Evolutionary conservation across 345 rosid genomes (phyloP), one percentile per base, ranked within the genome.

Genomic region (Cardamine occulta): DNA sequence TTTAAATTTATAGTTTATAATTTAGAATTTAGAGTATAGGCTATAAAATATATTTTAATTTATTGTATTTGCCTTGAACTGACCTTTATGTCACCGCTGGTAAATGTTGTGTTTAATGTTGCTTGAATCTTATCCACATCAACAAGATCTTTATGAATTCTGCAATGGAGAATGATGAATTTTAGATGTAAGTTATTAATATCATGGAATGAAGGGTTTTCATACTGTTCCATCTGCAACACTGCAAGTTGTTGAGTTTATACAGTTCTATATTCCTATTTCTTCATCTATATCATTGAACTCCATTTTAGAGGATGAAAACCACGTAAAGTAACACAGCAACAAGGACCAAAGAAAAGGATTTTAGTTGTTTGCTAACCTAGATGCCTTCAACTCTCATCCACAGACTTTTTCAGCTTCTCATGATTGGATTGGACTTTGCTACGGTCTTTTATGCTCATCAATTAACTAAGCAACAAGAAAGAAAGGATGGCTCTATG

Each of bases 71-170:
- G n/a, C n/a, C n/a, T n/a, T n/a, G n/a, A n/a, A n/a, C n/a, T n/a
- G n/a, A n/a, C n/a, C n/a, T n/a, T n/a, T n/a, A n/a, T n/a, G n/a
- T n/a, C n/a, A n/a, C n/a, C n/a, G n/a, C n/a, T n/a, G n/a, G n/a
- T n/a, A n/a, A n/a, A n/a, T n/a, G n/a, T n/a, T n/a, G n/a, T n/a
- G n/a, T n/a, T n/a, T 70, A 90, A 72, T 57, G 94, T 84, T 63
- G 81, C 89, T 86, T 92, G 93, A 76, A 95, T 92, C 90, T 92
- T 95, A 59, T n/a, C 95, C 52, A 91, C 81, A 63, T 92, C 97
- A 68, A 92, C 96, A 58, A 88, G 85, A 83, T 92, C 99, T 73
- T 89, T 90, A 79, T 89, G 89, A 81, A 92, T 92, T 85, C 97
- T 95, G 84, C 80, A 85, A 70, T 66, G 73, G 70, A 78, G 31